phyloP scores from a whole-genome alignment of 176 grass and related monocot genomes.

The Zoysia japonica region DNA sequence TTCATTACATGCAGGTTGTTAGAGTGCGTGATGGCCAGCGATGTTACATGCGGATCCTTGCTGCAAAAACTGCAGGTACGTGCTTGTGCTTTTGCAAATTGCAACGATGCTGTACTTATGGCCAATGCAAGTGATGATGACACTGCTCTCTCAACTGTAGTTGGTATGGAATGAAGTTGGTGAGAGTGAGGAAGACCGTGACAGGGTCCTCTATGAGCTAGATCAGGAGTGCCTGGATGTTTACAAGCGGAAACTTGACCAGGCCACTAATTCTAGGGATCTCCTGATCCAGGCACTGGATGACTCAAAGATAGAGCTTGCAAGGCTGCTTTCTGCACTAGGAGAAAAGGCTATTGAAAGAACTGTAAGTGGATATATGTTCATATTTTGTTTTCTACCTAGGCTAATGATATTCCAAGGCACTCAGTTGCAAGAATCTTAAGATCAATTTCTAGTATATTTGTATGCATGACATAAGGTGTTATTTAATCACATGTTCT shows the following conservation, averaged over 20 bases:
- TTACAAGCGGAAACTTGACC: conserved; percentile 98
- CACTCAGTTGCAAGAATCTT: neutral
- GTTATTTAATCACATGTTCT: conserved; percentile 1
- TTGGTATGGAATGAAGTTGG: conserved; percentile 96
- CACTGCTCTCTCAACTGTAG: conserved; percentile 38
- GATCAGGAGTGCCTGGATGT: conserved; percentile 99
- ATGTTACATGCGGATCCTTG: conserved; percentile 83
- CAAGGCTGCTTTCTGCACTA: conserved; percentile 87
- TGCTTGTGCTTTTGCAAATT: neutral
- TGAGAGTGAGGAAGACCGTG: conserved; percentile 92
- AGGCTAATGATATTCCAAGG: neutral
- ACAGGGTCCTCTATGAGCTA: conserved; percentile 87
- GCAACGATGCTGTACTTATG: neutral
- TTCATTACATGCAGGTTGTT: conserved; percentile 43
- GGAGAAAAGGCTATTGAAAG: conserved; percentile 83
- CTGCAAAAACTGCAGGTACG: conserved; percentile 90
- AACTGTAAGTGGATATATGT: conserved; percentile 60
- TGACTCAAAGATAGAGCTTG: conserved; percentile 91
- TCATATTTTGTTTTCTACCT: conserved; percentile 21
- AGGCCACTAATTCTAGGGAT: conserved; percentile 83
- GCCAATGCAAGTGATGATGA: conserved; percentile 1
- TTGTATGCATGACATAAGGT: neutral
- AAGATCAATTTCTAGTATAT: neutral
- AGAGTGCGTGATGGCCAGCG: conserved; percentile 56
- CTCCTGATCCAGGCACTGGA: conserved; percentile 85